A percentile compares a stretch with the other conserved stretches of the same genome.
phyloP scores from a whole-genome alignment of 2,329 filamentous ascomycete species.

The Stagonosporopsis chrysanthemi region DNA sequence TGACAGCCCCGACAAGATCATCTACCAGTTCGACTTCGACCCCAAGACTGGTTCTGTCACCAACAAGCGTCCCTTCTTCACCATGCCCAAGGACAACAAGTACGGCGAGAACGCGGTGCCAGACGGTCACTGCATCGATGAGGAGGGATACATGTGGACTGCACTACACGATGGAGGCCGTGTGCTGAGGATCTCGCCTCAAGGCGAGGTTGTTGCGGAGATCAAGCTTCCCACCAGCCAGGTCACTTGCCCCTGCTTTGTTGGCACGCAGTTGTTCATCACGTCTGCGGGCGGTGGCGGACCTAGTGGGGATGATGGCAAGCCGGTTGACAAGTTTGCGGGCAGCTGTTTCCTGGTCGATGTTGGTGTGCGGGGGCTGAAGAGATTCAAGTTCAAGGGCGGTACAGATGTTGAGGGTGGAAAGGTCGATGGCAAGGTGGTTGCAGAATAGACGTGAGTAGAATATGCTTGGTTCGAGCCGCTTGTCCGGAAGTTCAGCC shows the following conservation, averaged over 20 bases:
- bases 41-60: constrained; percentile 67
- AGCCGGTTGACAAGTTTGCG: constrained; percentile 68
- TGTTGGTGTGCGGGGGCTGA: constrained; percentile 71
- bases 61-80: constrained; percentile 76
- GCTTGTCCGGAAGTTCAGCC: not conserved
- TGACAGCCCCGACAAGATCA: constrained; percentile 74
- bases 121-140: constrained; percentile 86
- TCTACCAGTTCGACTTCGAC: constrained; percentile 80
- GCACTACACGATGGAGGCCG: constrained; percentile 81
- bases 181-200: constrained; percentile 75
- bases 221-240: constrained; percentile 78
- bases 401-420: constrained; percentile 39
- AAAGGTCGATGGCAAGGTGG: constrained; percentile 39
- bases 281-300: constrained; percentile 68
- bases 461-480: not conserved
- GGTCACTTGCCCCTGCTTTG: constrained; percentile 82
- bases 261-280: constrained; percentile 76
- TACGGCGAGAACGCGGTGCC: constrained; percentile 63
- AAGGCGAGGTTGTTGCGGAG: constrained; percentile 75
- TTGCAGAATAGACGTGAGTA: constrained; percentile 26
- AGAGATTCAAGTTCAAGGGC: constrained; percentile 48
- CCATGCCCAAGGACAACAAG: constrained; percentile 64
- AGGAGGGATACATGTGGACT: constrained; percentile 86
- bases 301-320: constrained; percentile 60
- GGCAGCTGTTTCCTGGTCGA: constrained; percentile 79